Conservation (phyloP, 2,329 filamentous ascomycete genomes). For the Pochonia chlamydosporia region DNA sequence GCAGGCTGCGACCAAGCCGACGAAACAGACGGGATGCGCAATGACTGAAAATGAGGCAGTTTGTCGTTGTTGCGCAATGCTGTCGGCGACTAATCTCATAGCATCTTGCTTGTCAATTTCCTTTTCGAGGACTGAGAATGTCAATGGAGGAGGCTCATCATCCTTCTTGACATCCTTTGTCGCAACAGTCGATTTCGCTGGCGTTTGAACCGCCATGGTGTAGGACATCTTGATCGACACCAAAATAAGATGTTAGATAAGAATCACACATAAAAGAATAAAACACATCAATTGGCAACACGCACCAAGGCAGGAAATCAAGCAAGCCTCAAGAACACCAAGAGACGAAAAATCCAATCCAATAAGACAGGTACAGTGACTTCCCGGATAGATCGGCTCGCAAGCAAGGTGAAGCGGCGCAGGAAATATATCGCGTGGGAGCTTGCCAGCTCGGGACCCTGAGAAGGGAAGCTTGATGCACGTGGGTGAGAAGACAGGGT, state of each 20-base stretch:
- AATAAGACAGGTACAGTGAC: not conserved
- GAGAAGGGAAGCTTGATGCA: not conserved
- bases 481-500: not conserved
- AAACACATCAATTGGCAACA: not conserved
- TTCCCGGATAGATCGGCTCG: conserved; percentile 3
- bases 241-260: not conserved
- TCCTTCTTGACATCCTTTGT: conserved; percentile 1
- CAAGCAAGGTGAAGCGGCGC: not conserved
- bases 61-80: conserved; percentile 76
- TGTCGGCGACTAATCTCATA: conserved; percentile 70
- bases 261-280: not conserved
- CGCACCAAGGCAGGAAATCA: too few relatives aligned
- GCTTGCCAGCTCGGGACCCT: not conserved
- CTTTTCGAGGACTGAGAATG: conserved; percentile 46
- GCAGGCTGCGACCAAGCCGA: conserved; percentile 34
- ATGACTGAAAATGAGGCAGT: conserved; percentile 57
- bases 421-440: conserved; percentile 1
- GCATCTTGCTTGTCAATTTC: conserved; percentile 59
- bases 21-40: conserved; percentile 51
- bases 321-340: too few relatives aligned
- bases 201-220: conserved; percentile 12
- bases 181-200: conserved; percentile 1
- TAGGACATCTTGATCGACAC: conserved; percentile 1
- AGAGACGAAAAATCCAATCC: not conserved
- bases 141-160: conserved; percentile 50